These are phyloP conservation scores for Alternaria brassicae DNA, from an alignment of 2,329 filamentous ascomycete genomes.

Conservation along the genomic window DNA sequence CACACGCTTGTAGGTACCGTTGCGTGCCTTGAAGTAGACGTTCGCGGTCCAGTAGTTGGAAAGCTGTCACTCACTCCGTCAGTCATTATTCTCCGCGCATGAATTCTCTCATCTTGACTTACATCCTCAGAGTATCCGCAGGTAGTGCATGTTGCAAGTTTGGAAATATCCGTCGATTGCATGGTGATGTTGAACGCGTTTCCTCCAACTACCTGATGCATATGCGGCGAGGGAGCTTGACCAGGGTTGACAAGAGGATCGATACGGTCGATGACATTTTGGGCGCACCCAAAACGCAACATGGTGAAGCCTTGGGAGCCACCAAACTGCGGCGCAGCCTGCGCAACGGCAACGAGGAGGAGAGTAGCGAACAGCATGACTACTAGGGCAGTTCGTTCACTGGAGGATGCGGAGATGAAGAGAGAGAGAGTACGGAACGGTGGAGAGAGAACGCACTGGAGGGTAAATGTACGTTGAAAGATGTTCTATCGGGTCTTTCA, in stretches of 20 bases:
- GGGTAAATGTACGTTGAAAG: background rate
- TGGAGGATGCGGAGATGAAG: background rate
- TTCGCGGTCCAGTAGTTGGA: slow-evolving; percentile 47
- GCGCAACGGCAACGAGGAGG: slow-evolving; percentile 29
- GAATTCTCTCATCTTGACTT: background rate
- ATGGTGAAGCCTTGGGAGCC: slow-evolving; percentile 30
- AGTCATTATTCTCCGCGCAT: background rate
- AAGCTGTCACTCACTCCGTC: slow-evolving; percentile 1
- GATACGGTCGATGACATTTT: slow-evolving; percentile 42
- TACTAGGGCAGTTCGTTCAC: background rate
- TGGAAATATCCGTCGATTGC: slow-evolving; percentile 42
- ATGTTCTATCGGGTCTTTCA: background rate
- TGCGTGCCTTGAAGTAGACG: slow-evolving; percentile 44
- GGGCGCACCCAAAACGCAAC: slow-evolving; percentile 44
- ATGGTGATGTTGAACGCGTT: slow-evolving; percentile 58
- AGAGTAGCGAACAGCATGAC: slow-evolving; percentile 32
- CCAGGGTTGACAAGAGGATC: slow-evolving; percentile 50
- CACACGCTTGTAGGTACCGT: slow-evolving; percentile 44
- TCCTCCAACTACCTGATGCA: slow-evolving; percentile 53
- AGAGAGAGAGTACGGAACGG: background rate
- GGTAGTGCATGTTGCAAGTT: slow-evolving; percentile 51
- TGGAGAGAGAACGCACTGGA: background rate
- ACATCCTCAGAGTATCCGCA: slow-evolving; percentile 42
- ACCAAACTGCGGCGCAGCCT: slow-evolving; percentile 32
- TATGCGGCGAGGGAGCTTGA: slow-evolving; percentile 42